These are phyloP conservation scores for Suhomyces taliae DNA, from an alignment of 1,139 yeast genomes.

Conservation along the genomic window DNA sequence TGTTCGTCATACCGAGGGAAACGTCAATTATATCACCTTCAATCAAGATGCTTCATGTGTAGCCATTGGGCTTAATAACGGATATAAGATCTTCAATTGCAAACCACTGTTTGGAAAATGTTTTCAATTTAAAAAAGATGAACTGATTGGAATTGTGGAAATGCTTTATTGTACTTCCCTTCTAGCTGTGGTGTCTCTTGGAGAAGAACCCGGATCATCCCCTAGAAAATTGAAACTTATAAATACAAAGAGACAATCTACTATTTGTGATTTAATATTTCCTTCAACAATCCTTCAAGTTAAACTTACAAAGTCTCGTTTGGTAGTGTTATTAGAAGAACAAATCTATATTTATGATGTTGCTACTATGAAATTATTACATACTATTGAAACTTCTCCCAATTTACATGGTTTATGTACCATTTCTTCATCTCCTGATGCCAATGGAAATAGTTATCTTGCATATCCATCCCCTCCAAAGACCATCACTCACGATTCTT, in stretches of 20 bases:
- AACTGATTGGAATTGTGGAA: conserved; percentile 74
- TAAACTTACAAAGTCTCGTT: conserved; percentile 69
- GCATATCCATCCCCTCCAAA: conserved; percentile 88
- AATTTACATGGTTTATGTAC: conserved; percentile 63
- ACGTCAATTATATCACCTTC: conserved; percentile 65
- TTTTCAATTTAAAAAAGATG: conserved; percentile 49
- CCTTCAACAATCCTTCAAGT: conserved; percentile 82
- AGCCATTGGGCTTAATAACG: conserved; percentile 73
- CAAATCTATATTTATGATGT: conserved; percentile 91
- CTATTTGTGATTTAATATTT: conserved; percentile 84
- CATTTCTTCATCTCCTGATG: conserved; percentile 55
- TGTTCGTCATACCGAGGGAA: conserved; percentile 14
- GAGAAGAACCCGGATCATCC: conserved; percentile 77
- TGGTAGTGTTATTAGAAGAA: conserved; percentile 76
- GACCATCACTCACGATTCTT: conserved; percentile 45
- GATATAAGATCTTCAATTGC: conserved; percentile 86
- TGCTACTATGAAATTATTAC: conserved; percentile 80
- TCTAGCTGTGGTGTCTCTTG: conserved; percentile 83
- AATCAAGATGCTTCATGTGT: conserved; percentile 91
- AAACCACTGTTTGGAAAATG: conserved; percentile 82
- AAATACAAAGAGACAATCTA: conserved; percentile 72
- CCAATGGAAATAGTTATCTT: conserved; percentile 57
- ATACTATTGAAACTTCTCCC: conserved; percentile 84
- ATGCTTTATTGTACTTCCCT: conserved; percentile 91
- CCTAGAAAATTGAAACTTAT: conserved; percentile 80